Evolutionary conservation across 2,329 filamentous ascomycete genomes (phyloP).

Genomic region (Aspergillus clavatus): DNA sequence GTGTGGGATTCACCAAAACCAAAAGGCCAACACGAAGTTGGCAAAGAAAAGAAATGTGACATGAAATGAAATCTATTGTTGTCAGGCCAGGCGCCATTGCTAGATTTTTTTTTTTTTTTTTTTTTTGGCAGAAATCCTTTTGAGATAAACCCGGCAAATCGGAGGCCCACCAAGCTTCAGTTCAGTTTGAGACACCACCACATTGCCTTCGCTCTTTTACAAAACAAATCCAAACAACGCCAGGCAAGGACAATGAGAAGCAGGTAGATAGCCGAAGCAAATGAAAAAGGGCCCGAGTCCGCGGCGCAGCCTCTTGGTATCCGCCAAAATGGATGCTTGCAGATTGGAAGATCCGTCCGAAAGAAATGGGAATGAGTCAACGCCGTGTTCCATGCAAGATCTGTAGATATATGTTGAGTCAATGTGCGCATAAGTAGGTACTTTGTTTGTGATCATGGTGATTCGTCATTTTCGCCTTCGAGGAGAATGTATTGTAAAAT

Average conservation of each 20-base stretch:
- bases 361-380: slow-evolving; percentile 18
- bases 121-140: slow-evolving; percentile 1
- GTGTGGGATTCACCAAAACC: slow-evolving; percentile 4
- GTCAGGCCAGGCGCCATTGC: slow-evolving; percentile 22
- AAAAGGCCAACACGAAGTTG: slow-evolving; percentile 1
- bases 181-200: slow-evolving; percentile 18
- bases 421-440: slow-evolving; percentile 1
- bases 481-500: slow-evolving; percentile 93
- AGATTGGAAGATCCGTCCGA: slow-evolving; percentile 6
- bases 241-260: slow-evolving; percentile 2
- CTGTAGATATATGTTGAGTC: slow-evolving; percentile 20
- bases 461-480: slow-evolving; percentile 63
- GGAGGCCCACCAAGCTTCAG: slow-evolving; percentile 7
- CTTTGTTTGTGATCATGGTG: slow-evolving; percentile 20
- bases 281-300: slow-evolving; percentile 3
- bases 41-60: slow-evolving; percentile 8
- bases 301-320: background rate
- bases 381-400: slow-evolving; percentile 34
- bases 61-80: slow-evolving; percentile 25
- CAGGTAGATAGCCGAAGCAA: slow-evolving; percentile 2
- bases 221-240: slow-evolving; percentile 13
- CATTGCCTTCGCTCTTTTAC: slow-evolving; percentile 29
- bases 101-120: too few relatives aligned
- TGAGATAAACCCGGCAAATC: too few relatives aligned
- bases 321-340: slow-evolving; percentile 2